Percentiles rank a stretch among this genome's conserved stretches.
Conservation (phyloP, 2,329 filamentous ascomycete genomes). For the Fusarium denticulatum region DNA sequence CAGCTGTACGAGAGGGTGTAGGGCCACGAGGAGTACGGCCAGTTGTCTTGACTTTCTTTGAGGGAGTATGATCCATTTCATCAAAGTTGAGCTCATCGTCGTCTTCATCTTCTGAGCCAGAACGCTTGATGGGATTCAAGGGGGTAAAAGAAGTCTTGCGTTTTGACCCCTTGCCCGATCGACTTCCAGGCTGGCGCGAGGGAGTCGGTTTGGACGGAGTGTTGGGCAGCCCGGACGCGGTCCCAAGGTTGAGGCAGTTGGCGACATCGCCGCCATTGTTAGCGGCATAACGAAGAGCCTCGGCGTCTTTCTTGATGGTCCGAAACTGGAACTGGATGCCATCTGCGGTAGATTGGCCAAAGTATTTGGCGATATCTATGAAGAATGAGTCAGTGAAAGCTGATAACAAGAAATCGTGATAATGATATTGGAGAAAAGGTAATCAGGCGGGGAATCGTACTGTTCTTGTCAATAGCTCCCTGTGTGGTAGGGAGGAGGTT, state of each 20-base stretch:
- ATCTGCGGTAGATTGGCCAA: slow-evolving; percentile 65
- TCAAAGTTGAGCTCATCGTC: slow-evolving; percentile 46
- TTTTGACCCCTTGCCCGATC: slow-evolving; percentile 44
- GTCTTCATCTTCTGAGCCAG: slow-evolving; percentile 41
- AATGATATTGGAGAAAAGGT: background rate
- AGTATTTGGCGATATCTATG: slow-evolving; percentile 68
- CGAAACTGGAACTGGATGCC: slow-evolving; percentile 72
- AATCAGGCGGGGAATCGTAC: slow-evolving; percentile 46
- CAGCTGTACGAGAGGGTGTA: slow-evolving; percentile 47
- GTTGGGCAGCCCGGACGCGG: slow-evolving; percentile 35
- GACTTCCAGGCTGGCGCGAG: slow-evolving; percentile 36
- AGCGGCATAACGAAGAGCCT: slow-evolving; percentile 57
- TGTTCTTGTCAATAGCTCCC: slow-evolving; percentile 52
- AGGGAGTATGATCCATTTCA: slow-evolving; percentile 50
- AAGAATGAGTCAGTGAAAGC: slow-evolving; percentile 1
- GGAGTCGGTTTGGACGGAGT: slow-evolving; percentile 46
- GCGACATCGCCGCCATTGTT: slow-evolving; percentile 58
- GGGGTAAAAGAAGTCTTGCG: slow-evolving; percentile 27
- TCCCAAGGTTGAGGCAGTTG: slow-evolving; percentile 47
- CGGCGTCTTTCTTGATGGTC: slow-evolving; percentile 62
- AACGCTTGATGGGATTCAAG: slow-evolving; percentile 42
- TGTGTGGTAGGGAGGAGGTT: slow-evolving; percentile 50
- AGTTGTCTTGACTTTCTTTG: slow-evolving; percentile 47
- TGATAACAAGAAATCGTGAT: background rate
- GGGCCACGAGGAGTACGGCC: slow-evolving; percentile 33